These are phyloP conservation scores for Collybiopsis luxurians DNA, from an alignment of 768 basidiomycete species.

Conservation along the genomic window DNA sequence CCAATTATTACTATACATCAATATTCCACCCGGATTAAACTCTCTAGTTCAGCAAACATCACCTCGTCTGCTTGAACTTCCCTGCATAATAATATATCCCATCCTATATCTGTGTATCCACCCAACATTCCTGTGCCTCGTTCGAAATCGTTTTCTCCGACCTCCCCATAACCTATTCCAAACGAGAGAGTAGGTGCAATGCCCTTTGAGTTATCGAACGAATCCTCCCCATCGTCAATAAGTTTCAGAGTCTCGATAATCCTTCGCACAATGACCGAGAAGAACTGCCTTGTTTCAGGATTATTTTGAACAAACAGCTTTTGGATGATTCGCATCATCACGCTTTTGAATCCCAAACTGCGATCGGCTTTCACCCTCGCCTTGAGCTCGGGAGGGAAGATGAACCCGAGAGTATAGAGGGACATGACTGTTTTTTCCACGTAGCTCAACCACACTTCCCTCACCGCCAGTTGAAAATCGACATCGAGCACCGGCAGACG, in stretches of 20 bases:
- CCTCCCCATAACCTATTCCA: conserved; percentile 84
- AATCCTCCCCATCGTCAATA: conserved; percentile 72
- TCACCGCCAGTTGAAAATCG: conserved; percentile 66
- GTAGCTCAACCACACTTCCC: conserved; percentile 74
- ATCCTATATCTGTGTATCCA: conserved; percentile 66
- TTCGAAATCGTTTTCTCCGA: conserved; percentile 61
- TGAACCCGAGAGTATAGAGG: conserved; percentile 85
- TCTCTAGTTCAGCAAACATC: conserved; percentile 78
- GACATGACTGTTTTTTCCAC: conserved; percentile 76
- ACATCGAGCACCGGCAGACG: conserved; percentile 78
- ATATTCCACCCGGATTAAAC: conserved; percentile 62
- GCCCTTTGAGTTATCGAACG: conserved; percentile 65
- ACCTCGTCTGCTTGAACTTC: conserved; percentile 62
- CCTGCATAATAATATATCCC: conserved; percentile 68
- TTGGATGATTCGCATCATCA: conserved; percentile 72
- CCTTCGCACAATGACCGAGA: conserved; percentile 56
- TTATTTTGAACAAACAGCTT: conserved; percentile 52
- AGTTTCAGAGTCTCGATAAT: conserved; percentile 77
- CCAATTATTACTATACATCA: background rate
- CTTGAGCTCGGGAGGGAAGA: conserved; percentile 76
- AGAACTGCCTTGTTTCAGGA: conserved; percentile 51
- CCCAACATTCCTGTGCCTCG: conserved; percentile 75
- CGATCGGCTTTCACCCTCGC: conserved; percentile 63
- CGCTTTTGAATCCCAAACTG: conserved; percentile 61
- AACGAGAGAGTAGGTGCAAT: conserved; percentile 65